Conservation (phyloP, 2,329 filamentous ascomycete species). For the Aspergillus latus region DNA sequence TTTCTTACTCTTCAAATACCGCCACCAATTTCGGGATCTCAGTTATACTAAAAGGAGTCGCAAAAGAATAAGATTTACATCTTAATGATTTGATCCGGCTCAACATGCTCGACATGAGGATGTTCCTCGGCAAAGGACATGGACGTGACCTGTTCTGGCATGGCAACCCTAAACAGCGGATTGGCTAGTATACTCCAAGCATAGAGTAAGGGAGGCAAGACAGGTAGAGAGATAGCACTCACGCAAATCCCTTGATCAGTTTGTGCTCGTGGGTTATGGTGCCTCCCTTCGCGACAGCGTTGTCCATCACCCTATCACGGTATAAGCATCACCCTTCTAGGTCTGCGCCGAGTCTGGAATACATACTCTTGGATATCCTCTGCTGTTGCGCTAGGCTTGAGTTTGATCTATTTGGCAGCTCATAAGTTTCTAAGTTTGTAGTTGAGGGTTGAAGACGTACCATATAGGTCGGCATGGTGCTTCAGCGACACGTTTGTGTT, state of each 20-base stretch:
- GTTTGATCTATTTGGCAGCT: neutral
- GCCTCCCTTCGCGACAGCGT: neutral
- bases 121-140: neutral
- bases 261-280: conserved; percentile 2
- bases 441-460: neutral
- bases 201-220: neutral
- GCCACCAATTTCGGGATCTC: too few relatives aligned
- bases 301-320: neutral
- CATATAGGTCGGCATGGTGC: neutral
- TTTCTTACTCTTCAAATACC: neutral
- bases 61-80: neutral
- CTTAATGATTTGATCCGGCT: neutral
- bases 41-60: too few relatives aligned
- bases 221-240: neutral
- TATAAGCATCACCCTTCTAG: neutral
- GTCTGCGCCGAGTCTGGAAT: neutral
- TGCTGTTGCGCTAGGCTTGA: neutral
- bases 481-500: neutral
- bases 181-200: neutral
- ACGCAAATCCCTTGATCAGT: neutral
- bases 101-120: neutral
- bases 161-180: neutral
- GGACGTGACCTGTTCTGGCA: neutral
- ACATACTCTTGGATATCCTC: neutral
- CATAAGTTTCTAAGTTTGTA: neutral